phyloP scores from a whole-genome alignment of 2,329 filamentous ascomycete genomes.

The Ambrosiella cleistominuta region DNA sequence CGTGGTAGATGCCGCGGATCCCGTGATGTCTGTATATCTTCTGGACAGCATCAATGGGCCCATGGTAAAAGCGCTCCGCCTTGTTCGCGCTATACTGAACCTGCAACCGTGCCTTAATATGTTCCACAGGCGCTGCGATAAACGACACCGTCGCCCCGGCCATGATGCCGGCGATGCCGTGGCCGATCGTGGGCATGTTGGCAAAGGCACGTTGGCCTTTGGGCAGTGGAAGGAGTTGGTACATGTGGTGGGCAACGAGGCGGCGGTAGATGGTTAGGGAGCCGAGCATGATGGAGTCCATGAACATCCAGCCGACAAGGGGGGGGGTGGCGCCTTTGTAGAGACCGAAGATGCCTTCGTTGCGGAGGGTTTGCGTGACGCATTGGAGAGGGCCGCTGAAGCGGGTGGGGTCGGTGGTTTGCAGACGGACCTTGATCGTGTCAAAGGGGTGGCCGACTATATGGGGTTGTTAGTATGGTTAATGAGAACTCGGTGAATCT shows the following conservation, averaged over 20 bases:
- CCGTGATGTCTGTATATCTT: conserved; percentile 61
- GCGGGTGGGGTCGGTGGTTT: conserved; percentile 60
- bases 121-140: conserved; percentile 84
- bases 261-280: conserved; percentile 81
- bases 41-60: conserved; percentile 65
- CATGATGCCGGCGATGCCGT: conserved; percentile 73
- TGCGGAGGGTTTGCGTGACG: conserved; percentile 62
- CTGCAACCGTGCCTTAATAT: conserved; percentile 85
- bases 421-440: conserved; percentile 88
- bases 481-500: conserved; percentile 11
- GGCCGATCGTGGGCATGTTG: conserved; percentile 54
- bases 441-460: conserved; percentile 64
- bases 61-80: conserved; percentile 60
- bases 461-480: conserved; percentile 4
- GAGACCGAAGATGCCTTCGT: conserved; percentile 68
- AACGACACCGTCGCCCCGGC: conserved; percentile 83
- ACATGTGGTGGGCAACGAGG: conserved; percentile 64
- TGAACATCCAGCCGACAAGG: conserved; percentile 94
- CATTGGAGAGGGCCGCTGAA: conserved; percentile 82
- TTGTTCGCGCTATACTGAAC: conserved; percentile 80
- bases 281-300: conserved; percentile 84
- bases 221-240: conserved; percentile 22
- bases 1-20: conserved; percentile 66
- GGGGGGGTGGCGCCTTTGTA: conserved; percentile 94
- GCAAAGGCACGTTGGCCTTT: conserved; percentile 8